phyloP scores from a whole-genome alignment of 106 monocot genomes.

The Gastrodia elata region DNA sequence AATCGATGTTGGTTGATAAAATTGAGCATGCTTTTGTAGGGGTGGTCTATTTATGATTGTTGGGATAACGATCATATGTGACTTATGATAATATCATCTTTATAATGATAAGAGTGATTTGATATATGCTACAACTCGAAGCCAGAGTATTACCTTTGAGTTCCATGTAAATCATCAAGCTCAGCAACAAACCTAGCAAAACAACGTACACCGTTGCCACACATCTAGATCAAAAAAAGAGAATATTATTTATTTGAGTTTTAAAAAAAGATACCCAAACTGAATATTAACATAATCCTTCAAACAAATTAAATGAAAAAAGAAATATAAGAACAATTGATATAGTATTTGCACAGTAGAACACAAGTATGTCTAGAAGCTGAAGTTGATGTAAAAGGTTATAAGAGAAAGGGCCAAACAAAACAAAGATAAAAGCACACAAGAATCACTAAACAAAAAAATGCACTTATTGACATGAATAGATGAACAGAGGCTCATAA shows the following conservation, averaged over 20 bases:
- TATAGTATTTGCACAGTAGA: neutral
- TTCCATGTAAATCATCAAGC: conserved; percentile 65
- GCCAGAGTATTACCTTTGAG: conserved; percentile 37
- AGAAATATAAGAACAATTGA: neutral
- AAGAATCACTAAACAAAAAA: neutral
- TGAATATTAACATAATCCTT: neutral
- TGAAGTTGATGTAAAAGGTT: neutral
- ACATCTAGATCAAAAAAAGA: conserved; percentile 42
- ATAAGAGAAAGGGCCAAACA: neutral
- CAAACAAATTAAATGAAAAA: neutral
- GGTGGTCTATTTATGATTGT: neutral
- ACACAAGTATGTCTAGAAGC: neutral
- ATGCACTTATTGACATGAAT: neutral
- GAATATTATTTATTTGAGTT: neutral
- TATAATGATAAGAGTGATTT: neutral
- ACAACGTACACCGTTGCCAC: conserved; percentile 93
- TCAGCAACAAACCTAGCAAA: conserved; percentile 86
- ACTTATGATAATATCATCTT: neutral
- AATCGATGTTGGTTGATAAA: neutral
- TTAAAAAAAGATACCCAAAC: neutral
- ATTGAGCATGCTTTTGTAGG: neutral
- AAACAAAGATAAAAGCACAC: neutral
- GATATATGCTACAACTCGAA: neutral
- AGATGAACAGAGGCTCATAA: neutral
- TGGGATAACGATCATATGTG: neutral